Evolutionary conservation across 768 basidiomycete genomes (phyloP).

Genomic region (Boletus barrowsii): DNA sequence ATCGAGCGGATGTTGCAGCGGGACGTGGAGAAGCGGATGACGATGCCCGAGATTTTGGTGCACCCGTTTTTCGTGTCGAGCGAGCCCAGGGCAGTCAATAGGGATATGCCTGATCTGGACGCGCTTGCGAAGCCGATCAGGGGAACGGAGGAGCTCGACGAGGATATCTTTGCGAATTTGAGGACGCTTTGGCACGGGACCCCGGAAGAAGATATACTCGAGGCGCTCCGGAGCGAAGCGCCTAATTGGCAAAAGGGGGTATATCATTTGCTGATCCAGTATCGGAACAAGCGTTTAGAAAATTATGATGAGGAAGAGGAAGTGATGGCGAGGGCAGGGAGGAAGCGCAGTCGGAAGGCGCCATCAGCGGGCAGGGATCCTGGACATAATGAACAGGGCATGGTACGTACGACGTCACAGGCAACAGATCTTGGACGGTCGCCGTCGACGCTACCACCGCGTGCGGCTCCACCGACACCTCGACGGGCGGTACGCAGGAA

Average conservation of each 20-base stretch:
- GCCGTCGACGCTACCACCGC: slow-evolving; percentile 45
- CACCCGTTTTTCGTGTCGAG: slow-evolving; percentile 77
- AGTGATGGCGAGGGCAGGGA: slow-evolving; percentile 29
- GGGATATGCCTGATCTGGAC: slow-evolving; percentile 56
- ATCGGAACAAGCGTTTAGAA: slow-evolving; percentile 72
- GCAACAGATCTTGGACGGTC: slow-evolving; percentile 28
- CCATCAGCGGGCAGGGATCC: slow-evolving; percentile 27
- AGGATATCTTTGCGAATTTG: slow-evolving; percentile 86
- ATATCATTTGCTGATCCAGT: slow-evolving; percentile 85
- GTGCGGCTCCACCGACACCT: slow-evolving; percentile 61
- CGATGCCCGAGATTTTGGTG: slow-evolving; percentile 71
- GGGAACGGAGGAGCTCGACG: slow-evolving; percentile 67
- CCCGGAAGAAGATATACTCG: slow-evolving; percentile 68
- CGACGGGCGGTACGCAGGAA: slow-evolving; percentile 44
- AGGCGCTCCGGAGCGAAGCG: slow-evolving; percentile 59
- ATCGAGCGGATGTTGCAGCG: slow-evolving; percentile 77
- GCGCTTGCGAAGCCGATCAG: slow-evolving; percentile 69
- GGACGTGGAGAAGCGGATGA: slow-evolving; percentile 73
- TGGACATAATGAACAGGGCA: slow-evolving; percentile 13
- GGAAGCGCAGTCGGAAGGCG: slow-evolving; percentile 36
- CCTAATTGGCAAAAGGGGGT: slow-evolving; percentile 96
- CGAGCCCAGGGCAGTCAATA: slow-evolving; percentile 41
- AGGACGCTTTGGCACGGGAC: slow-evolving; percentile 89
- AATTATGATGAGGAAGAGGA: slow-evolving; percentile 73
- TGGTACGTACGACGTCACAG: slow-evolving; percentile 24